A percentile compares a stretch with the other conserved stretches of the same genome.
These are phyloP conservation scores for Tephrocybe sp. DNA, from an alignment of 768 basidiomycete genomes.

Conservation along the genomic window DNA sequence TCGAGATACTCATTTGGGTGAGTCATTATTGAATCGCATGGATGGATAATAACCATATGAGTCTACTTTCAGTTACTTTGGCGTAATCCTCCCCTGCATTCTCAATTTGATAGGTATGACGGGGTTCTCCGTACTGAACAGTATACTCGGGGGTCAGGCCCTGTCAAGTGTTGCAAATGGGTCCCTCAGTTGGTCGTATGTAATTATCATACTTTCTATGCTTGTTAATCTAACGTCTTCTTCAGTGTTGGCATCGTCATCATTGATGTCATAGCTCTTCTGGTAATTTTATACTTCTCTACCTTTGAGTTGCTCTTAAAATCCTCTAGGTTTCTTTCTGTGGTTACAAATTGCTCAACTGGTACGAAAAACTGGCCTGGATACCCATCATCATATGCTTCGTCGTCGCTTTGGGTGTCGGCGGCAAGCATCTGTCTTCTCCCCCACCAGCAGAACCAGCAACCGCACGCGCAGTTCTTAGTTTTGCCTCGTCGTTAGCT, in stretches of 20 bases:
- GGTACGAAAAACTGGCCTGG: conserved; percentile 77
- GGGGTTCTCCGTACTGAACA: conserved; percentile 71
- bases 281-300: conserved; percentile 43
- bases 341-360: conserved; percentile 49
- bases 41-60: not conserved
- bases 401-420: conserved; percentile 67
- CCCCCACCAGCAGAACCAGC: conserved; percentile 50
- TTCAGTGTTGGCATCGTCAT: conserved; percentile 79
- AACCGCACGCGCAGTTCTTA: conserved; percentile 51
- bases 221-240: not conserved
- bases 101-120: conserved; percentile 62
- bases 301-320: not conserved
- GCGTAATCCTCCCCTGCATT: conserved; percentile 56
- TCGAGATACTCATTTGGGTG: conserved; percentile 45
- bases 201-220: conserved; percentile 1
- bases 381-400: conserved; percentile 75
- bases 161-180: conserved; percentile 39
- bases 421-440: conserved; percentile 63
- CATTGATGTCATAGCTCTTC: conserved; percentile 63
- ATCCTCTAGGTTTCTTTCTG: conserved; percentile 47
- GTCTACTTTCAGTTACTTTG: conserved; percentile 52
- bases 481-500: conserved; percentile 67
- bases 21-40: conserved; percentile 3
- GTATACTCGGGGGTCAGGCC: conserved; percentile 65
- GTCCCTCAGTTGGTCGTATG: conserved; percentile 43